Conservation (phyloP, 2,329 filamentous ascomycete species). For the Trichoderma pleuroti region DNA sequence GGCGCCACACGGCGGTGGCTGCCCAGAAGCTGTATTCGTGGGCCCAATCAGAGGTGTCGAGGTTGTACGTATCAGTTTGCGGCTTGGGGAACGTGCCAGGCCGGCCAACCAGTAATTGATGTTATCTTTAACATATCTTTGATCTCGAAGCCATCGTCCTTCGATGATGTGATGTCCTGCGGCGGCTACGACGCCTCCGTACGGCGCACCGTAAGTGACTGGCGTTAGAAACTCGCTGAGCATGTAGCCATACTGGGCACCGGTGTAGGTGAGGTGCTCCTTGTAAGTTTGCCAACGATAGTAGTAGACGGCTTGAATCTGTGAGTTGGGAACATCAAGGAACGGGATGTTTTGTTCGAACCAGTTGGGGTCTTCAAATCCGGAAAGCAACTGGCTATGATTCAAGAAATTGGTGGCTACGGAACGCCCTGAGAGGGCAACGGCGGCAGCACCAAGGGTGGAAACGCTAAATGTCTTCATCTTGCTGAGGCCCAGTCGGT, state of each 20-base stretch:
- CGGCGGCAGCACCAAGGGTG: neutral
- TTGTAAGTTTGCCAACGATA: neutral
- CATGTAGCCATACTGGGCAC: neutral
- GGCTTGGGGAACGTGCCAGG: neutral
- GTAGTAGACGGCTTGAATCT: neutral
- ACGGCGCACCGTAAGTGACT: neutral
- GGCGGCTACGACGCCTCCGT: neutral
- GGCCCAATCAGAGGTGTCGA: neutral
- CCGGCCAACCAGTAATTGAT: neutral
- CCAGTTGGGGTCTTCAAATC: neutral
- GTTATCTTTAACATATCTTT: neutral
- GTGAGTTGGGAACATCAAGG: neutral
- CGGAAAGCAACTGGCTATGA: neutral
- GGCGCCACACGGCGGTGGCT: neutral
- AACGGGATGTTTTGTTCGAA: neutral
- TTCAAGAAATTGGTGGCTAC: neutral
- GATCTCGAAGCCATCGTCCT: neutral
- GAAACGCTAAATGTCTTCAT: neutral
- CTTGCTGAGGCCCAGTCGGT: neutral
- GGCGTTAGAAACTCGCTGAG: neutral
- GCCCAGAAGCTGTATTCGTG: slow-evolving; percentile 2
- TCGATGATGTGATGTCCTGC: neutral
- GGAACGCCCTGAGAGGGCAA: neutral
- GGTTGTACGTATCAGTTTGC: neutral
- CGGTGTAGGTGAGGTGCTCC: neutral